Evolutionary conservation across 495 filamentous ascomycete genomes (phyloP).

Genomic region (Hapsidospora chrysogenum): DNA sequence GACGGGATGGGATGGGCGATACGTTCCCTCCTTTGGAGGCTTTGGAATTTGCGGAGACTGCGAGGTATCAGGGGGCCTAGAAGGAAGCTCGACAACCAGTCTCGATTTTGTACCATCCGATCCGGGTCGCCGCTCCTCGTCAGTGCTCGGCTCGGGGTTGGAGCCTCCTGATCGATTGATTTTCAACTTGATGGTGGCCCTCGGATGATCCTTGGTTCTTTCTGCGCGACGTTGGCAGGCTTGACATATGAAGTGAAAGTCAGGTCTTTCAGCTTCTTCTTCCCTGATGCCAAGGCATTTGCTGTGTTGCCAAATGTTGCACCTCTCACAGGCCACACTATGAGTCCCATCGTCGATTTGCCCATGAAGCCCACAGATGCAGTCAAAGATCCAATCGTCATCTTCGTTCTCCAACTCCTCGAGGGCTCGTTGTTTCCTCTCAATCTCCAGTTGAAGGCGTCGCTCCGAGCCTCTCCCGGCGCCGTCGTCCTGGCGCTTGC

Average conservation of each 20-base stretch:
- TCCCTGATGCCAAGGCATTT: conserved; percentile 69
- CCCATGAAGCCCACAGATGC: conserved; percentile 76
- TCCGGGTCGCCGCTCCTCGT: too few relatives aligned
- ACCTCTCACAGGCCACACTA: conserved; percentile 87
- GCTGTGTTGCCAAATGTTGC: conserved; percentile 94
- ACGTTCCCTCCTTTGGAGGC: too few relatives aligned
- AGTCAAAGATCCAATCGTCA: conserved; percentile 90
- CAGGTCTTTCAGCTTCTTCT: conserved; percentile 61
- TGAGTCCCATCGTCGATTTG: conserved; percentile 86
- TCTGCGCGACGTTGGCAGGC: conserved; percentile 48
- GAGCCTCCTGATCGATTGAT: too few relatives aligned
- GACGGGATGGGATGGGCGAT: too few relatives aligned
- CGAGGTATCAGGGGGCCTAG: too few relatives aligned
- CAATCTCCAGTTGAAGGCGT: conserved; percentile 60
- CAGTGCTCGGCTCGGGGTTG: too few relatives aligned
- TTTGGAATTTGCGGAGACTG: too few relatives aligned
- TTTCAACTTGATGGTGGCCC: too few relatives aligned
- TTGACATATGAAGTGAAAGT: conserved; percentile 78
- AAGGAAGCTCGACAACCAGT: too few relatives aligned
- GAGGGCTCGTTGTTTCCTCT: conserved; percentile 55
- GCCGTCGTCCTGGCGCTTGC: conserved; percentile 43
- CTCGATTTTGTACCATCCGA: too few relatives aligned
- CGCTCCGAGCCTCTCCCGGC: conserved; percentile 60
- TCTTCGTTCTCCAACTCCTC: conserved; percentile 55
- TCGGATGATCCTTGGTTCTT: too few relatives aligned